These are phyloP conservation scores for Aspergillus udagawae DNA, from an alignment of 2,329 filamentous ascomycete genomes.

Conservation along the genomic window DNA sequence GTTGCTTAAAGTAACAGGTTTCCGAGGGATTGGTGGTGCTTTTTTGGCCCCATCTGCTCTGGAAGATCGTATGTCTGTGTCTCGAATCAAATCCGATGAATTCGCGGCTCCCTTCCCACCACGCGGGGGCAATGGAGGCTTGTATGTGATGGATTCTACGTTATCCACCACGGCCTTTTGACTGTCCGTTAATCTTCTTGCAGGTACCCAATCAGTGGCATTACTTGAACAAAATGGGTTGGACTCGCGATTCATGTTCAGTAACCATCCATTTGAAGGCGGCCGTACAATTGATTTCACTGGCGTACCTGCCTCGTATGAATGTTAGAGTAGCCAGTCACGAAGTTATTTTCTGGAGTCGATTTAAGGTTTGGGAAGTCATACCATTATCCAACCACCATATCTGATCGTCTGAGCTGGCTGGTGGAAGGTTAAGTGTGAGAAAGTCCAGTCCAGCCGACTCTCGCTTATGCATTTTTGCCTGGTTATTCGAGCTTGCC, in stretches of 20 bases:
- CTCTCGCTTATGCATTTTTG: constrained; percentile 61
- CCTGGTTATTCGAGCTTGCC: constrained; percentile 15
- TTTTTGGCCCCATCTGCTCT: constrained; percentile 21
- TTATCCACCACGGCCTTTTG: constrained; percentile 7
- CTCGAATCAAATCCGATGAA: not conserved
- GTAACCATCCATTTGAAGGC: constrained; percentile 58
- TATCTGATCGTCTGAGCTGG: constrained; percentile 58
- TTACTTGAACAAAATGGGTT: constrained; percentile 76
- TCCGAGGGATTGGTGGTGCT: constrained; percentile 59
- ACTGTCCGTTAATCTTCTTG: constrained; percentile 10
- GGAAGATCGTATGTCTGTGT: not conserved
- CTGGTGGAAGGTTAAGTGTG: constrained; percentile 67
- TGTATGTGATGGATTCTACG: constrained; percentile 7
- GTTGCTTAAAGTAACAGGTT: constrained; percentile 47
- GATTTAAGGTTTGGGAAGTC: constrained; percentile 3
- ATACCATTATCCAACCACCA: constrained; percentile 64
- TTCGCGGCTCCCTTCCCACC: constrained; percentile 5
- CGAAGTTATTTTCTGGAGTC: not conserved
- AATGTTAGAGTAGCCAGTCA: constrained; percentile 7
- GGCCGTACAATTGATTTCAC: constrained; percentile 69
- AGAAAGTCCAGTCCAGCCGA: constrained; percentile 77
- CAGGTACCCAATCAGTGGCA: constrained; percentile 76
- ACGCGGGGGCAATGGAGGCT: constrained; percentile 24
- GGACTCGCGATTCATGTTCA: constrained; percentile 69
- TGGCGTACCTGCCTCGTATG: constrained; percentile 53